A percentile compares a stretch with the other conserved stretches of the same genome.
Evolutionary conservation across 345 rosid species (phyloP).

Genomic region (Eucalyptus rudis): DNA sequence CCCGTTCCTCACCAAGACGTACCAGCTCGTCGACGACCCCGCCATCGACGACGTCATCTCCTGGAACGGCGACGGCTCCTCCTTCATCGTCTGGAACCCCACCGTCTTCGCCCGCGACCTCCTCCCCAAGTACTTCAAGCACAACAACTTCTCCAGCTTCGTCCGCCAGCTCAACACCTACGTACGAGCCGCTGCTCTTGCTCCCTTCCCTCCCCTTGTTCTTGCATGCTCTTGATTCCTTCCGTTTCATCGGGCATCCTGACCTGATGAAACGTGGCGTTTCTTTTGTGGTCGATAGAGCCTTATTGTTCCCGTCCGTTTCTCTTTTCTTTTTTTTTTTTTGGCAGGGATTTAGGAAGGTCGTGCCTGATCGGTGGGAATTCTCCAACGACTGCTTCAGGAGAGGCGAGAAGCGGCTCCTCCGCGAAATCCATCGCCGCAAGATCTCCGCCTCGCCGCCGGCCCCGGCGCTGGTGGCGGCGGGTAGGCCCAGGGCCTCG

Average conservation of each 20-base stretch:
- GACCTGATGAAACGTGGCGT: background rate
- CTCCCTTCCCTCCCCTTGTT: background rate
- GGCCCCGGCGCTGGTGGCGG: background rate
- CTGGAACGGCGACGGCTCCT: conserved; percentile 80
- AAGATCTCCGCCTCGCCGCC: conserved; percentile 17
- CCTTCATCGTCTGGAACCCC: conserved; percentile 79
- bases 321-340: background rate
- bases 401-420: conserved; percentile 55
- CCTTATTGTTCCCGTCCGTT: background rate
- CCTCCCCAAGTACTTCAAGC: conserved; percentile 79
- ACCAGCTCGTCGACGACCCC: conserved; percentile 64
- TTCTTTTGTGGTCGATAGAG: background rate
- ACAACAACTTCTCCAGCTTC: conserved; percentile 87
- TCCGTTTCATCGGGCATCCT: background rate
- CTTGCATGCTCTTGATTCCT: background rate
- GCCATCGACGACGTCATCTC: conserved; percentile 61
- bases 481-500: conserved; percentile 12
- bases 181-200: conserved; percentile 5
- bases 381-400: conserved; percentile 68
- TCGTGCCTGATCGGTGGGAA: conserved; percentile 92
- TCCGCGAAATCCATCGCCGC: conserved; percentile 75
- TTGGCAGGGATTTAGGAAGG: conserved; percentile 65
- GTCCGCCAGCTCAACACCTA: conserved; percentile 94
- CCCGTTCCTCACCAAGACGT: conserved; percentile 74
- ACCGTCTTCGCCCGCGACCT: conserved; percentile 71